Evolutionary conservation across 345 rosid genomes (phyloP), one percentile per base, ranked within the genome.

Genomic region (Arabidopsis arenosa): DNA sequence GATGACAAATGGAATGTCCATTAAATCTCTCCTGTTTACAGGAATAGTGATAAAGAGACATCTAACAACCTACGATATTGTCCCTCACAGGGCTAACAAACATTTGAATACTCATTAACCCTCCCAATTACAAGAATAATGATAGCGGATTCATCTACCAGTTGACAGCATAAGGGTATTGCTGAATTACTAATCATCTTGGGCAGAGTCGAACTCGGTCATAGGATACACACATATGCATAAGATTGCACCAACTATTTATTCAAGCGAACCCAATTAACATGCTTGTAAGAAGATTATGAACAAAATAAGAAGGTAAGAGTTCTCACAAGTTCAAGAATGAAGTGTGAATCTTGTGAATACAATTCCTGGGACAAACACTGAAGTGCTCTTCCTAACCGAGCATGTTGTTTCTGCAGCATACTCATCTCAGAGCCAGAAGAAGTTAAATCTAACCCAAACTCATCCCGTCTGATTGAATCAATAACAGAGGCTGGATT

Each of bases 261-360:
- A 73, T 44, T 64, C 44, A 55, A 21, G 33, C 36, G 3, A 54
- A 44, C 59, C 75, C 33, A n/a, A 69, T 44, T 55, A 37, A 13
- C 14, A 18, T 45, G 70, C 72, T 62, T 69, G 51, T 54, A 53
- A 62, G 23, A 69, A 76, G 36, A 69, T 69, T 54, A 43, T 45
- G 35, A 53, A 45, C 51, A 55, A 72, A 56, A 8, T 75, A 69
- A 41, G 35, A 56, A 41, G 60, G 68, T 7, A 37, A 64, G 32
- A 15, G 11, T 28, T 75, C 89, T 89, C 76, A 95, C 99, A 74
- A 95, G 93, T 91, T 95, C 99, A 63, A 95, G 97, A 79, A 95
- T 89, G 85, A 95, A 95, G 84, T 95, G 99, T 9, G 97, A 92
- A 85, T 95, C 99, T 81, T 95, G 93, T 64, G 97, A 95, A 80